Conservation (phyloP, 306 rosid genomes). For the Vigna trinervia region DNA sequence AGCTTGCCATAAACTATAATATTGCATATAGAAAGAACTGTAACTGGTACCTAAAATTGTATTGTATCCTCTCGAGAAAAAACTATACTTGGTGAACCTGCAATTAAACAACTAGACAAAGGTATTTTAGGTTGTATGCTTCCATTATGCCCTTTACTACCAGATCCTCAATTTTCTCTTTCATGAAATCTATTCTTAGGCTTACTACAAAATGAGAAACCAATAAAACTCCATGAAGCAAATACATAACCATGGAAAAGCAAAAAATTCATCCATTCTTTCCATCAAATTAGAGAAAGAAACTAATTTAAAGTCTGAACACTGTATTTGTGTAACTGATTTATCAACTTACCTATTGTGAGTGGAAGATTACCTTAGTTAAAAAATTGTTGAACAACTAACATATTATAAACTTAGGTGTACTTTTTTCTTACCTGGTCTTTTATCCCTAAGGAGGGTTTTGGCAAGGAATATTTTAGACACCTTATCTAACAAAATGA, state of each 20-base stretch:
- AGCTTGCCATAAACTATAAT: background rate
- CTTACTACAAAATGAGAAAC: conserved; percentile 58
- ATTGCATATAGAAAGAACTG: no score
- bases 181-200: conserved; percentile 56
- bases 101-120: no score
- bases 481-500: no score
- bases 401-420: no score
- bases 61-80: background rate
- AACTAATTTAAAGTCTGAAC: background rate
- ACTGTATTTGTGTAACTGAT: background rate
- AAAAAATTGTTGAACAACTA: no score
- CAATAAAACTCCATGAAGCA: background rate
- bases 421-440: no score
- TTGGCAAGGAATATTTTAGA: no score
- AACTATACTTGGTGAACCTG: background rate
- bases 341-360: conserved; percentile 62
- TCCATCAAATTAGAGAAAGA: background rate
- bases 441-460: no score
- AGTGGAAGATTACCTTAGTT: no score
- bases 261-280: conserved; percentile 21
- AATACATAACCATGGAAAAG: background rate
- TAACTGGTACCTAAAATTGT: background rate
- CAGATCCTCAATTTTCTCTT: background rate
- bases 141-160: background rate
- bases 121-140: background rate